These are phyloP conservation scores for Mucor lusitanicus DNA, from an alignment of 371 early-diverging fungal species.

Conservation along the genomic window DNA sequence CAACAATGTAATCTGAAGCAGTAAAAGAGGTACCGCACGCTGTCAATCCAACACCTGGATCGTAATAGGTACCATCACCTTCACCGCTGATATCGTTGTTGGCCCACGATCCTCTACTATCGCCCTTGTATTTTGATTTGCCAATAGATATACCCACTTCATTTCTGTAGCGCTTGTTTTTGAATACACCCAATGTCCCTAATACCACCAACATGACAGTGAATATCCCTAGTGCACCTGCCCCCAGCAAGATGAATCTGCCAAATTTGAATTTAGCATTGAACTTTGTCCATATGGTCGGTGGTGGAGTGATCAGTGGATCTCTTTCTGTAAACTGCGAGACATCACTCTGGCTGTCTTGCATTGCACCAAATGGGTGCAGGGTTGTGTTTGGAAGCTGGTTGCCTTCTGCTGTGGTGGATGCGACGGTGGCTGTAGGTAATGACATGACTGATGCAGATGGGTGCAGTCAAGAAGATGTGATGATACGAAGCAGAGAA, in stretches of 20 bases:
- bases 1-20: slow-evolving; percentile 42
- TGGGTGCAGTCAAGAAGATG: background rate
- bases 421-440: background rate
- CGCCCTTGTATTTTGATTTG: slow-evolving; percentile 36
- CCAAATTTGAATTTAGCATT: slow-evolving; percentile 34
- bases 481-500: background rate
- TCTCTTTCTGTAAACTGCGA: slow-evolving; percentile 18
- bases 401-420: background rate
- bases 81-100: slow-evolving; percentile 31
- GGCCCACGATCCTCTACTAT: slow-evolving; percentile 39
- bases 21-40: slow-evolving; percentile 44
- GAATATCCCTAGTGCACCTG: slow-evolving; percentile 26
- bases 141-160: slow-evolving; percentile 37
- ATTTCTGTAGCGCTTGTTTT: slow-evolving; percentile 32
- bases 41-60: slow-evolving; percentile 46
- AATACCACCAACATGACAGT: slow-evolving; percentile 39
- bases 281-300: slow-evolving; percentile 44
- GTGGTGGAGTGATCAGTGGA: slow-evolving; percentile 25
- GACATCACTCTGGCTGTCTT: slow-evolving; percentile 11
- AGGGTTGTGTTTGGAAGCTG: background rate
- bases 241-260: slow-evolving; percentile 24
- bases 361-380: slow-evolving; percentile 20
- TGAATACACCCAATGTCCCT: slow-evolving; percentile 37
- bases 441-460: background rate
- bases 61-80: slow-evolving; percentile 54